These are phyloP conservation scores for Suillus occidentalis DNA, from an alignment of 768 basidiomycete genomes.

Conservation along the genomic window DNA sequence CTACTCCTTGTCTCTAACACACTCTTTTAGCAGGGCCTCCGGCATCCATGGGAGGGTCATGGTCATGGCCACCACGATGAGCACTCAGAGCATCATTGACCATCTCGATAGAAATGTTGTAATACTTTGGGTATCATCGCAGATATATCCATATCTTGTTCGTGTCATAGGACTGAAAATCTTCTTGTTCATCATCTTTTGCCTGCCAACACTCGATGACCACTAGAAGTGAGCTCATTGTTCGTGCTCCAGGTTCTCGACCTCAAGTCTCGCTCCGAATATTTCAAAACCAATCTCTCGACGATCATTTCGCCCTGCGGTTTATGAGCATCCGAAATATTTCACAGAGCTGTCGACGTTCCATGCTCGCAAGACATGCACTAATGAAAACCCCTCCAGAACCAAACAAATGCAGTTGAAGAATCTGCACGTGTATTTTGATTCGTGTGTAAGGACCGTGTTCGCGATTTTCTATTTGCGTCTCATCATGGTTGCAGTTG, in stretches of 20 bases:
- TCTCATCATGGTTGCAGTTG: slow-evolving; percentile 36
- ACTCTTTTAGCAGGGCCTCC: slow-evolving; percentile 46
- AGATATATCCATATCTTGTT: background rate
- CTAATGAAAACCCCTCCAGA: background rate
- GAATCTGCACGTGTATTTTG: slow-evolving; percentile 10
- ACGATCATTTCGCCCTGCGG: background rate
- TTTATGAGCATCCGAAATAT: background rate
- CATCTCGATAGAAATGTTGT: slow-evolving; percentile 16
- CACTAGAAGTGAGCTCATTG: background rate
- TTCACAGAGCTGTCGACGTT: background rate
- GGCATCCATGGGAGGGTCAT: slow-evolving; percentile 67
- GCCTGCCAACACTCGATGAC: background rate
- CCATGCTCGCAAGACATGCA: background rate
- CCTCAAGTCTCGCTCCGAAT: background rate
- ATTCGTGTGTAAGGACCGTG: slow-evolving; percentile 37
- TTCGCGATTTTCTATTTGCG: background rate
- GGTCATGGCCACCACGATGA: slow-evolving; percentile 44
- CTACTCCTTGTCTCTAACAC: background rate
- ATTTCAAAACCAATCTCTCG: background rate
- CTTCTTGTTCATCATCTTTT: background rate
- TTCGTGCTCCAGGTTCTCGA: background rate
- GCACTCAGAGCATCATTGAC: slow-evolving; percentile 41
- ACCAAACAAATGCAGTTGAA: background rate
- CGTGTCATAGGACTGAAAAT: background rate
- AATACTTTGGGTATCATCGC: background rate